A percentile compares a stretch with the other conserved stretches of the same genome.
Conservation (phyloP, 2,329 filamentous ascomycete species). For the Plenodomus tracheiphilus region DNA sequence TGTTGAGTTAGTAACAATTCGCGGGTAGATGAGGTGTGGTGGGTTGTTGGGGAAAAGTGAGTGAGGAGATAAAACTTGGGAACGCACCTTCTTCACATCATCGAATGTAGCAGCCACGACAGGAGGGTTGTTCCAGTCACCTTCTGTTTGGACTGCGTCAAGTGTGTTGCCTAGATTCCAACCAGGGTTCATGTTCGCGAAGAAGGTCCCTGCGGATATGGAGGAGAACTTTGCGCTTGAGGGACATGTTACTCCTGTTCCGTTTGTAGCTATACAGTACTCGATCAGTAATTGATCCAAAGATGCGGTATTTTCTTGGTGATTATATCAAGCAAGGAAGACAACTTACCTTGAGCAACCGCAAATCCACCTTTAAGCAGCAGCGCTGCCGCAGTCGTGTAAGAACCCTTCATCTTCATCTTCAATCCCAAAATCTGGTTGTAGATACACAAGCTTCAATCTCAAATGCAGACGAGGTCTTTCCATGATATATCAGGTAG, state of each 20-base stretch:
- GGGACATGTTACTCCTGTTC: constrained; percentile 39
- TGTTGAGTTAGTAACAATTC: no score
- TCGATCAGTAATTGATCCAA: no score
- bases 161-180: constrained; percentile 67
- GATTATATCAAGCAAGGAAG: neutral
- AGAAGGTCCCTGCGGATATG: constrained; percentile 53
- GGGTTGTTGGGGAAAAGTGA: neutral
- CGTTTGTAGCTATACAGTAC: constrained; percentile 14
- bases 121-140: constrained; percentile 61
- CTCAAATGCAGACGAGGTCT: neutral
- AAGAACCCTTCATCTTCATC: constrained; percentile 4
- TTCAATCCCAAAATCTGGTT: neutral
- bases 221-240: constrained; percentile 47
- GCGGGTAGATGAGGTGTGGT: neutral
- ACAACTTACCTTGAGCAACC: constrained; percentile 15
- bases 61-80: neutral
- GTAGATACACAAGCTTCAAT: constrained; percentile 2
- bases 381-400: constrained; percentile 9
- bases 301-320: no score
- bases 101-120: constrained; percentile 57
- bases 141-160: constrained; percentile 60
- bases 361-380: constrained; percentile 18
- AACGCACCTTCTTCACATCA: constrained; percentile 48
- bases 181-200: constrained; percentile 56
- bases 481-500: neutral